phyloP scores from a whole-genome alignment of 2,329 filamentous ascomycete genomes.

The Hysterium pulicare region DNA sequence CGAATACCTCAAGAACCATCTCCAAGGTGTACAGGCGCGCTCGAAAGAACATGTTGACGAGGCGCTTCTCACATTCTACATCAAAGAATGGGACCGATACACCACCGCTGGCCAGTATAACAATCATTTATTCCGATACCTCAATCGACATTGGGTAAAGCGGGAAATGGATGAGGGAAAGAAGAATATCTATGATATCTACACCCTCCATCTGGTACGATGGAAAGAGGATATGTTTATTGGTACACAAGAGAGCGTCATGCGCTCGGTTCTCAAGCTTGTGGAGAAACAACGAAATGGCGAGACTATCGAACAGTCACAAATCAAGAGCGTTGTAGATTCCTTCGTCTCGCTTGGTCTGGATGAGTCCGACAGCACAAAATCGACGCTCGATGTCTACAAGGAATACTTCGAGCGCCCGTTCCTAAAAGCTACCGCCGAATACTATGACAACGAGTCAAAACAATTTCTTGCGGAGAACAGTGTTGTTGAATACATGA shows the following conservation, averaged over 20 bases:
- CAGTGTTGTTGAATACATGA: constrained; percentile 98
- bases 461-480: constrained; percentile 94
- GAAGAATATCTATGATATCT: constrained; percentile 97
- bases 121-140: constrained; percentile 92
- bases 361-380: constrained; percentile 87
- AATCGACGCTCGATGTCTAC: constrained; percentile 94
- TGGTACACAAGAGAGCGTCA: constrained; percentile 80
- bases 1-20: constrained; percentile 75
- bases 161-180: constrained; percentile 98
- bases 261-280: constrained; percentile 89
- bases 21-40: constrained; percentile 65
- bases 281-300: constrained; percentile 97
- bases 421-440: constrained; percentile 78
- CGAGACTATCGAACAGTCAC: constrained; percentile 93
- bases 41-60: constrained; percentile 84
- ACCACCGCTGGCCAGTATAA: constrained; percentile 96
- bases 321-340: constrained; percentile 96
- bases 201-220: constrained; percentile 91
- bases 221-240: constrained; percentile 92
- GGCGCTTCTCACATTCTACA: constrained; percentile 87
- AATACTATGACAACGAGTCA: constrained; percentile 89
- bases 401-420: constrained; percentile 87
- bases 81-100: constrained; percentile 93
- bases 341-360: constrained; percentile 92
- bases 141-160: constrained; percentile 99